Evolutionary conservation across 2,329 filamentous ascomycete species (phyloP).

Genomic region (Talaromyces sp.): DNA sequence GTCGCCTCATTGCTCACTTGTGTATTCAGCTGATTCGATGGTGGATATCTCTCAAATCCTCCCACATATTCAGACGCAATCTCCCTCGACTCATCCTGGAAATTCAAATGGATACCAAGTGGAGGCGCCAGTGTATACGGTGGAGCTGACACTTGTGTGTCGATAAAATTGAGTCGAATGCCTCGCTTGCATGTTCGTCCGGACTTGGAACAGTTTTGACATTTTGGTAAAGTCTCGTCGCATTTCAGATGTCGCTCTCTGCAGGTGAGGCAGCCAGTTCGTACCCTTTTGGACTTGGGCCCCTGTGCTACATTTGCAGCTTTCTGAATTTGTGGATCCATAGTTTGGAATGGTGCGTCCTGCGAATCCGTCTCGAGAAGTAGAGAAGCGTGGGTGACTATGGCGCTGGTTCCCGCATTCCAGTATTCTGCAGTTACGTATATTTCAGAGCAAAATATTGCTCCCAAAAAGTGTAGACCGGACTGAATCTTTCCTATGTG

Average conservation of each 20-base stretch:
- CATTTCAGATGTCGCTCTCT: constrained; percentile 87
- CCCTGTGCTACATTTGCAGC: constrained; percentile 18
- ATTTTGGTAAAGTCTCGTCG: constrained; percentile 67
- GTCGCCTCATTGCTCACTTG: constrained; percentile 20
- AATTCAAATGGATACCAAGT: constrained; percentile 68
- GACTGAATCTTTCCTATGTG: neutral
- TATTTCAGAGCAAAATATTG: neutral
- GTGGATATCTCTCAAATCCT: constrained; percentile 69
- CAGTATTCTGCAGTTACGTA: neutral
- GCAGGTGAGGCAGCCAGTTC: constrained; percentile 88
- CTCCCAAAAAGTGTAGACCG: neutral
- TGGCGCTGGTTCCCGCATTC: neutral
- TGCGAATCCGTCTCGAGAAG: neutral
- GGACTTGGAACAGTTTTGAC: constrained; percentile 83
- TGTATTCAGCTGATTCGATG: constrained; percentile 42
- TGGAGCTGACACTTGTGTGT: constrained; percentile 69
- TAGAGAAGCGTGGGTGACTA: neutral
- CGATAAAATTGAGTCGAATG: constrained; percentile 85
- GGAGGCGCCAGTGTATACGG: constrained; percentile 58
- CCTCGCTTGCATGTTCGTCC: constrained; percentile 81
- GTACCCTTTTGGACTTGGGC: constrained; percentile 73
- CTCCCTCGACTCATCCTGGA: constrained; percentile 81
- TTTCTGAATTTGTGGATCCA: constrained; percentile 8
- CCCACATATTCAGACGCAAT: constrained; percentile 89
- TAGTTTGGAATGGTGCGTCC: neutral